phyloP scores from a whole-genome alignment of 768 basidiomycete species.

The Leccinum rimulosum region DNA sequence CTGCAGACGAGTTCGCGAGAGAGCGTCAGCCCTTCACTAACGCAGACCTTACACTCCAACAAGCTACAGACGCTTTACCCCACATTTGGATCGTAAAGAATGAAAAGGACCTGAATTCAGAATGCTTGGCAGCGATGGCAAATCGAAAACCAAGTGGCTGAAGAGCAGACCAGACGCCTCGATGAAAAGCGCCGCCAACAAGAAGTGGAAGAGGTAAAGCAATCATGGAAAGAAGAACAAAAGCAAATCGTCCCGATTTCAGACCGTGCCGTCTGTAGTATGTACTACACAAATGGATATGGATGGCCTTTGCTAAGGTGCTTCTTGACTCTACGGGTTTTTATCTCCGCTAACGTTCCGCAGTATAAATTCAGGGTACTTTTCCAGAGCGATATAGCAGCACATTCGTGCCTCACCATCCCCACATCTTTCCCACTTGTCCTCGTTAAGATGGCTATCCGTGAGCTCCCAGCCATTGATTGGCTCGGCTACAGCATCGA shows the following conservation, averaged over 20 bases:
- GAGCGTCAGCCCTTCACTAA: too few relatives aligned
- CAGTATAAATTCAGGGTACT: background rate
- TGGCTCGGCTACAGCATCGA: conserved; percentile 13
- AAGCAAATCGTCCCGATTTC: too few relatives aligned
- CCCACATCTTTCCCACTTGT: background rate
- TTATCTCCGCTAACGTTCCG: background rate
- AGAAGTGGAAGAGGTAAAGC: too few relatives aligned
- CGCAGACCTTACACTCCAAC: too few relatives aligned
- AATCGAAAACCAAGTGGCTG: too few relatives aligned
- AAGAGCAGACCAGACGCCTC: too few relatives aligned
- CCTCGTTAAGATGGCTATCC: background rate
- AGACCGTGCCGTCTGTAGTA: background rate
- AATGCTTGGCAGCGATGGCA: too few relatives aligned
- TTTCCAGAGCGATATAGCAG: background rate
- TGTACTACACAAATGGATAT: background rate
- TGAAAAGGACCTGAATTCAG: too few relatives aligned
- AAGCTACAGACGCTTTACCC: too few relatives aligned
- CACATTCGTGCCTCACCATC: background rate
- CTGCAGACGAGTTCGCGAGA: too few relatives aligned
- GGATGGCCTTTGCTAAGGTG: background rate
- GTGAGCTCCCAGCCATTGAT: conserved; percentile 9
- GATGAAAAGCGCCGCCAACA: too few relatives aligned
- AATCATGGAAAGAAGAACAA: background rate
- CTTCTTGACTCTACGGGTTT: background rate
- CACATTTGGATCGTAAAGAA: too few relatives aligned